Base-by-base conservation (phyloP, 176 grass and related monocot genomes). In the Cocos nucifera region DNA sequence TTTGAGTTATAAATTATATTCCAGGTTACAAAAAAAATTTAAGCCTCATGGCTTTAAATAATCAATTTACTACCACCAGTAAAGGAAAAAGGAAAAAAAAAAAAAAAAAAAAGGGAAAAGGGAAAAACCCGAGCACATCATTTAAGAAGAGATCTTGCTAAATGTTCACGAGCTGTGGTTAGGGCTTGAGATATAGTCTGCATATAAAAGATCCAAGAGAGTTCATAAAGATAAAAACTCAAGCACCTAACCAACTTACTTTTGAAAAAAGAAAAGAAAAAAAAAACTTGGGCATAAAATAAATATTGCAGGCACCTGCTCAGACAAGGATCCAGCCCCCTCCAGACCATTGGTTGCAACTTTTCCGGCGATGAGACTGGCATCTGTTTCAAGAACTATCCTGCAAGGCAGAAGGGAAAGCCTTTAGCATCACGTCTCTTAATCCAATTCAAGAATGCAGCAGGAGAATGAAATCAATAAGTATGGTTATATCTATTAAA, bases 341-440 rank as follows among this genome's bases (percentile, higher is more conserved):
- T 61, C 58, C 17, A 18, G 24, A 18, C 58, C 58, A 12, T 18
- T 6, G 16, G 6, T 61, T 35, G 58, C 58, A 61, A 61, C 23
- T 61, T 61, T 61, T 61, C 17, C 26, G 3, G 25, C 58, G 35
- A 61, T 61, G 4, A 61, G 4, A 30, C 16, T 9, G 8, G 16
- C 58, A 29, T 61, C 26, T 29, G 58, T 61, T 30, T 61, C 58
- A 61, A 61, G 58, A 17, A 61, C 17, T 17, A 61, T 61, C 58
- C 58, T 61, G 58, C 26, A 30, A 35, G 25, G 26, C 24, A 61
- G 15, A 25, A 60, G 1, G 1, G 3, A 28, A 27, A 30, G 2
- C 32, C 8, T 12, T 60, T 35, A 9, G 57, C 17, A 60, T 27
- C 5, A 17, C 5, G 30, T 28, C 21, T 56, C 17, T 27, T 27